Evolutionary conservation across 768 basidiomycete genomes (phyloP), one percentile per base, ranked within the genome.

Genomic region (Boletus reticuloceps): DNA sequence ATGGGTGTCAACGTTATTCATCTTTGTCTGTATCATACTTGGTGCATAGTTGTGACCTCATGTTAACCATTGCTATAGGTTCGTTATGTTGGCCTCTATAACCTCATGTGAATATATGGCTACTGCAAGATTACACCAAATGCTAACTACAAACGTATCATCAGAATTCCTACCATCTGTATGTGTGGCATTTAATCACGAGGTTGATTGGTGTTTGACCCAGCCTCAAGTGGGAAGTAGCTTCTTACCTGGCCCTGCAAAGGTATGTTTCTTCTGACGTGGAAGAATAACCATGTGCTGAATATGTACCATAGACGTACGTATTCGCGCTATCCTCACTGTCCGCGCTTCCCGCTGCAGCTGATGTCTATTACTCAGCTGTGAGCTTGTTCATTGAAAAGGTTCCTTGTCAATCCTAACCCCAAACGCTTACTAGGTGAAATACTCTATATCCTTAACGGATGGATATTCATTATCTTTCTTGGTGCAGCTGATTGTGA

Each of bases 81-180:
- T 39, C 59, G 59, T 36, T 60, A 60, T 48, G 7, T n/a, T 14
- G 57, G 59, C 11, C 42, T 54, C 11, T 32, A 9, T 6, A 31
- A 9, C n/a, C 9, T 60, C 17, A 9, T 40, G 59, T 58, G 13
- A 37, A 50, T 52, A 16, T 36, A 10, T 20, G 19, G 17, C 27
- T 11, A 22, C 32, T 14, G 34, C 32, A 4, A 16, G 8, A 17
- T 16, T 17, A 6, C 6, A 4, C 7, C 17, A 8, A 22, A 44
- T 20, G 2, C 46, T 56, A 22, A 40, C 13, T 17, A 17, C 4
- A 13, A 16, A n/a, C 34, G 6, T 3, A 27, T 22, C 22, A 16
- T 59, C 44, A 59, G 59, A 40, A 8, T 27, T 9, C 27, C 37
- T 31, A 2, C 8, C 1, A 13, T 58, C 12, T 1, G 59, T 60